Base-by-base conservation (phyloP, 306 rosid species). In the Sphenostylis stenocarpa region DNA sequence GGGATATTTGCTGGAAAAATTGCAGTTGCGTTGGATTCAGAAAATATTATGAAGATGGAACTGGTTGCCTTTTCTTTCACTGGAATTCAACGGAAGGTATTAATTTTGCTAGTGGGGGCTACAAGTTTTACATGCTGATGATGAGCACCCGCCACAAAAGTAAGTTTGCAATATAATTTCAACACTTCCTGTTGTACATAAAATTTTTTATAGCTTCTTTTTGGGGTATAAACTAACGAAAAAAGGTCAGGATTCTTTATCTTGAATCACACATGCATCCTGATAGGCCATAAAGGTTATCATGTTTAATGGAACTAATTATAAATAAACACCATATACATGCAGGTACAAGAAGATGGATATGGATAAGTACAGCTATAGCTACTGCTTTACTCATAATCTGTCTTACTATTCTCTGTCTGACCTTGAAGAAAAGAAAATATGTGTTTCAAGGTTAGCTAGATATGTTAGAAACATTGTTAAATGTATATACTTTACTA, bases 61-160 rank as follows among this genome's bases (percentile, higher is more conserved):
- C 39, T 58, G 65, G 65, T 5, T 58, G 26, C 67, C 70, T 12
- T 45, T 13, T 69, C 84, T 79, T 16, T 81, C 44, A 45, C 0
- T 8, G 36, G 10, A 55, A 3, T 3, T 2, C 1, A 6, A 44
- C 44, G 14, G 13, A 2, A 11, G 44, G 44, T 19, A 2, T 1
- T 52, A 20, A 11, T 52, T 2, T 19, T 19, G 14, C 11, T 0
- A 19, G 26, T 52, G 5, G 3, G 23, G 58, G 58, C 10, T 0
- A 2, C 7, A 10, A 8, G 3, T 19, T 52, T 3, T 52, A 7
- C 58, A 20, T 52, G 24, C 28, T 52, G 12, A 13, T 0, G 4
- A 52, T 19, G 15, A 0, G 8, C 2, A 8, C 58, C 24, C 58
- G 5, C 1, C 14, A 52, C 9, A 20, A 19, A 7, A 4, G 23